Base-by-base conservation (phyloP, 768 basidiomycete genomes). In the Pulveroboletus sp. region DNA sequence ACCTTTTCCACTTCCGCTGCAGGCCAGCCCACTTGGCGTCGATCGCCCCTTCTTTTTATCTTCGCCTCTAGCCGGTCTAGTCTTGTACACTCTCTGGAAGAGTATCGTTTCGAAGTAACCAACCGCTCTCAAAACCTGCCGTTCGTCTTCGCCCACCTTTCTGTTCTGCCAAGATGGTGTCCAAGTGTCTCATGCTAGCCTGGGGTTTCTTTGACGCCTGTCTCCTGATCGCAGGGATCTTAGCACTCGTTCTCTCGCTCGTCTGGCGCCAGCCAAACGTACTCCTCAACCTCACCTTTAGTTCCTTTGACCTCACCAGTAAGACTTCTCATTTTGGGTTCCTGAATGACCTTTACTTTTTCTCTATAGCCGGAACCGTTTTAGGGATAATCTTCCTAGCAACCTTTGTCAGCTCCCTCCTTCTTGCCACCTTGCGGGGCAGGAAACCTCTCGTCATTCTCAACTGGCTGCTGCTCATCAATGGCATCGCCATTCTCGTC, bases 231-330 rank as follows among this genome's bases (percentile, higher is more conserved):
- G 83, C 86, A 11, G 90, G 87, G 39, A 70, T 74, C 37, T 51
- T 92, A 45, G 69, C 82, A 11, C 69, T 93, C 51, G 75, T 76
- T 37, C 70, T 91, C 42, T 86, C 89, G 15, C 69, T 92, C 49
- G 61, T 86, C 32, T 93, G 87, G 86, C 76, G 81, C 46, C 69
- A 73, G 39, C 76, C 81, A 8, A 77, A 87, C 59, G 62, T 86
- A n/a, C 69, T 93, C 50, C 72, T 86, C 68, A 89, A 90, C 64
- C 73, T 90, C 72, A 80, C 86, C 30, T 68, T 93, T 44, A 78
- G 75, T 51, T 57, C 67, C 12, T 58, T 71, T 41, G 77, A 87
- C 56, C 72, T 90, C 36, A 79, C 74, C 27, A 77, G 90, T 86
- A 60, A 61, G 79, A 68, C 17, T 39, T 33, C 24, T 46, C 24